A percentile compares a stretch with the other conserved stretches of the same genome.
phyloP scores from a whole-genome alignment of 2,329 filamentous ascomycete species.

The Cladosporium sp. region DNA sequence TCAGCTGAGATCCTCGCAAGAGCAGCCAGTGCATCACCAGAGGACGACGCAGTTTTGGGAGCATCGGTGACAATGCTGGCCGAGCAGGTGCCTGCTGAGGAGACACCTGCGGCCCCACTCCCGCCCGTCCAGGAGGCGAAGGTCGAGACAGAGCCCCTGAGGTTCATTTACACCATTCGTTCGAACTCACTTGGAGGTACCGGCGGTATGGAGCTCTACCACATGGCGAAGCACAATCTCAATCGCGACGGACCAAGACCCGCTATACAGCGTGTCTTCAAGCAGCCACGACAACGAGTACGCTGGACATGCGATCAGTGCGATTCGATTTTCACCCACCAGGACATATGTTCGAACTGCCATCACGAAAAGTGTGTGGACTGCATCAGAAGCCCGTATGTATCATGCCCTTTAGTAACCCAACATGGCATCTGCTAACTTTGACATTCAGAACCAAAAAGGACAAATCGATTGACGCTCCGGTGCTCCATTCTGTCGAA shows the following conservation, averaged over 20 bases:
- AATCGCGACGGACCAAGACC: slow-evolving; percentile 28
- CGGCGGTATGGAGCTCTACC: slow-evolving; percentile 17
- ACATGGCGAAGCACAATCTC: neutral
- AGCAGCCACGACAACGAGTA: slow-evolving; percentile 47
- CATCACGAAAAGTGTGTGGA: slow-evolving; percentile 59
- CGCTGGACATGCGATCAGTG: slow-evolving; percentile 62
- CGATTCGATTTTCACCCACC: slow-evolving; percentile 58
- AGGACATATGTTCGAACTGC: slow-evolving; percentile 60
- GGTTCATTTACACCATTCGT: slow-evolving; percentile 12
- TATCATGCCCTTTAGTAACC: slow-evolving; percentile 12
- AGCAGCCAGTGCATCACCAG: slow-evolving; percentile 8
- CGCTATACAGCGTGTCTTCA: slow-evolving; percentile 41
- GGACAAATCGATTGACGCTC: slow-evolving; percentile 63
- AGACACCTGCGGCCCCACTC: neutral
- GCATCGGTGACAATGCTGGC: neutral
- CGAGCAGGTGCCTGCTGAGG: neutral
- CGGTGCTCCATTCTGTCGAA: slow-evolving; percentile 59
- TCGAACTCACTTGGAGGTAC: neutral
- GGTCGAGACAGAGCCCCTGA: neutral
- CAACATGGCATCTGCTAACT: slow-evolving; percentile 9
- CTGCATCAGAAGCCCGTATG: slow-evolving; percentile 57
- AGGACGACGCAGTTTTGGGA: neutral
- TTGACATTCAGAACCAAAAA: slow-evolving; percentile 53
- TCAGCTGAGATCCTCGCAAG: neutral
- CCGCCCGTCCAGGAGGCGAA: neutral